Conservation (phyloP, 306 rosid species). For the Betula pendula region DNA sequence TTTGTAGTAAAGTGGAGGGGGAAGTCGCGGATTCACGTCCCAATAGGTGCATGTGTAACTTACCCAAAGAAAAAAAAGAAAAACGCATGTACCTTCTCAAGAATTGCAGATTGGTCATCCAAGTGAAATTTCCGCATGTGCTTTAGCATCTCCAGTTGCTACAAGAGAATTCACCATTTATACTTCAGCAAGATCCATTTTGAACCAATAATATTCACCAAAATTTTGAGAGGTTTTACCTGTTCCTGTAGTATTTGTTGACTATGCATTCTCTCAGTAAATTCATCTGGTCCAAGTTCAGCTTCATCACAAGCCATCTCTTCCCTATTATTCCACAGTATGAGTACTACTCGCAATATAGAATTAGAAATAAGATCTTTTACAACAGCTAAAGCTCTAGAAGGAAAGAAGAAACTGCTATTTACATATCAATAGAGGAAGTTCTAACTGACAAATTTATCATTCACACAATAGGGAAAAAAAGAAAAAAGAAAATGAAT, state of each 20-base stretch:
- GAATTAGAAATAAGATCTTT: constrained; percentile 2
- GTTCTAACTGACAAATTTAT: not conserved
- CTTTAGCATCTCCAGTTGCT: constrained; percentile 92
- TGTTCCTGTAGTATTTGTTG: constrained; percentile 58
- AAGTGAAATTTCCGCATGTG: constrained; percentile 65
- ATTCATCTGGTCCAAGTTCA: constrained; percentile 71
- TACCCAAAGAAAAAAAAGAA: too few species aligned
- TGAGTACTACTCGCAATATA: constrained; percentile 16
- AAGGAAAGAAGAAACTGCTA: not conserved
- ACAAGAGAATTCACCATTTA: constrained; percentile 11
- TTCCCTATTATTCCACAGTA: constrained; percentile 53
- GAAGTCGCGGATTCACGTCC: too few species aligned
- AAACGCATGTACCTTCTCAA: constrained; percentile 59
- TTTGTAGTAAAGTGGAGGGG: too few species aligned
- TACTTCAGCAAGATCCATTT: constrained; percentile 27
- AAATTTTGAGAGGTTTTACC: constrained; percentile 39
- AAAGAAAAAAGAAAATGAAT: too few species aligned
- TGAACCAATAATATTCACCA: not conserved
- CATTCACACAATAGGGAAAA: not conserved
- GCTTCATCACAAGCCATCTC: constrained; percentile 94
- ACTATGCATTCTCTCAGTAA: constrained; percentile 50
- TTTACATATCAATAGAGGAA: not conserved
- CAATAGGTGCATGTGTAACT: too few species aligned
- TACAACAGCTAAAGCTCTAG: not conserved
- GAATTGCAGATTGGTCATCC: constrained; percentile 78